Evolutionary conservation across 192 early-diverging fungal species (phyloP).

Genomic region (Funneliformis mosseae): DNA sequence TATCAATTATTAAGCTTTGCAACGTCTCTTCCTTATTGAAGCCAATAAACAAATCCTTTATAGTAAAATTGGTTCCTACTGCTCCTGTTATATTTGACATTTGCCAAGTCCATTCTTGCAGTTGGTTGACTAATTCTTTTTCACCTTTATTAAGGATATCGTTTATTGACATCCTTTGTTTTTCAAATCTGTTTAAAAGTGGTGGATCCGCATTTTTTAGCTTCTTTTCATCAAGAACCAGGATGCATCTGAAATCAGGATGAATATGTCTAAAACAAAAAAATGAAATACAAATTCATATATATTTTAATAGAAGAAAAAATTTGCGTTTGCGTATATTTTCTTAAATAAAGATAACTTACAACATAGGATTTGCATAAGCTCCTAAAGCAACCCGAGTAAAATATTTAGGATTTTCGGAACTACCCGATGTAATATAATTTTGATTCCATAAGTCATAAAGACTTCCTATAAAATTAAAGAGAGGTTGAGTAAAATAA

Average conservation of each 20-base stretch:
- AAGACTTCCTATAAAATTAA: slow-evolving; percentile 10
- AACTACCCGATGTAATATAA: slow-evolving; percentile 26
- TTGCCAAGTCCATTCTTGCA: slow-evolving; percentile 2
- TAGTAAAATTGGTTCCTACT: neutral
- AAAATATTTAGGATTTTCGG: slow-evolving; percentile 28
- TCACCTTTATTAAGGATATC: slow-evolving; percentile 11
- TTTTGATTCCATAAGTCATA: slow-evolving; percentile 39
- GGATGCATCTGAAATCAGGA: too few species aligned
- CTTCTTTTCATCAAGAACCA: too few species aligned
- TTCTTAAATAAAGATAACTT: neutral
- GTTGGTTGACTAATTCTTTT: neutral
- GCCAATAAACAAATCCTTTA: slow-evolving; percentile 23
- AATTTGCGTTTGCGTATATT: too few species aligned
- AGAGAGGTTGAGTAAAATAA: neutral
- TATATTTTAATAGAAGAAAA: too few species aligned
- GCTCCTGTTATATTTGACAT: neutral
- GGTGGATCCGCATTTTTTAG: too few species aligned
- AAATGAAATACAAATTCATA: too few species aligned
- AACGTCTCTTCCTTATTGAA: slow-evolving; percentile 29
- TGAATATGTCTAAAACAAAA: too few species aligned
- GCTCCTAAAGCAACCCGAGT: slow-evolving; percentile 30
- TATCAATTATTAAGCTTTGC: slow-evolving; percentile 30
- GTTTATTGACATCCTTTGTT: slow-evolving; percentile 28
- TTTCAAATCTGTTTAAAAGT: neutral
- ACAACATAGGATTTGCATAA: slow-evolving; percentile 35